Evolutionary conservation across 805 yeast species (phyloP), one percentile per base, ranked within the genome.

Genomic region (Yamadazyma laniorum): DNA sequence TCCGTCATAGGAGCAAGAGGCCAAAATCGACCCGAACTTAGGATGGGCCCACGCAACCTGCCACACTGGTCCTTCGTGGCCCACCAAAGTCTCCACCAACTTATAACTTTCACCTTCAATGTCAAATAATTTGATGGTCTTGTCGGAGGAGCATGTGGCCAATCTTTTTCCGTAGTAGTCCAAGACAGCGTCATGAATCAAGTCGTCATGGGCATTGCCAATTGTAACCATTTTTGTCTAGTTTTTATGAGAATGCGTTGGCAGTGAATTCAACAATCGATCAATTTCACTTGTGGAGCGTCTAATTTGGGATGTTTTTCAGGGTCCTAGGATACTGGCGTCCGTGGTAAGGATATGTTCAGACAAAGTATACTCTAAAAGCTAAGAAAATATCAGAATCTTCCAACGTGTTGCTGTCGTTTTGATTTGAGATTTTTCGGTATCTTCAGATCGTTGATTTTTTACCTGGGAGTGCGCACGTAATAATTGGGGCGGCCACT

Each of bases 21-120:
- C 99, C 48, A 93, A 72, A 47, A 91, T 87, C 11, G 88, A 83
- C 27, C 99, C 99, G 57, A 91, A 93, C 61, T 91, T 91, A 22
- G 99, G 99, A 59, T 93, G 99, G 3, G 98, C 98, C 99, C 99
- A 93, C 38, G 87, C 79, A 15, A 89, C 95, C 66, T 91, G 96
- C 99, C 99, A 93, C 33, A 93, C 97, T 9, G 99, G 98, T 23
- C 98, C 99, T 46, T 89, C 96, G 62, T 93, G 99, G 26, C 95
- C 97, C 34, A 77, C 72, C 47, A 93, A 70, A 1, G 98, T 90
- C 49, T 89, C 96, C 14, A 84, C 74, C 35, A 89, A 71, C 56
- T 75, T 83, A 61, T 88, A 91, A 53, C 72, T 77, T 32, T 87
- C 95, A 6, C 71, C 72, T 34, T 86, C 91, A 30, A 91, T 81